These are phyloP conservation scores for Ziziphus jujuba DNA, from an alignment of 306 rosid species.

Conservation along the genomic window DNA sequence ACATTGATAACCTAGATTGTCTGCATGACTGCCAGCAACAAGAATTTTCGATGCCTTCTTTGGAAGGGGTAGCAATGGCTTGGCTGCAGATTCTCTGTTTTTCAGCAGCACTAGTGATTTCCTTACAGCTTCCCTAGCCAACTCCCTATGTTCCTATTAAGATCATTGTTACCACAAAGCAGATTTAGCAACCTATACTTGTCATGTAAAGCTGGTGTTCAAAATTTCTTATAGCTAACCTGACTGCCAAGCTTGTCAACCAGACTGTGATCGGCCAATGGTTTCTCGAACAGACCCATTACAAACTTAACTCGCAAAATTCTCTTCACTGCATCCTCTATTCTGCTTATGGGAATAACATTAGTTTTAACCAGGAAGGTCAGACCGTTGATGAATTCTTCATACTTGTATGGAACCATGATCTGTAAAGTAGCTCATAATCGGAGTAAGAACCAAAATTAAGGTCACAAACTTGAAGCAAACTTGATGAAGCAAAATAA, in stretches of 20 bases:
- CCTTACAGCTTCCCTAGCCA: constrained; percentile 33
- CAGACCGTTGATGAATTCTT: constrained; percentile 29
- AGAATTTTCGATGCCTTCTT: constrained; percentile 16
- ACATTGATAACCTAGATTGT: constrained; percentile 25
- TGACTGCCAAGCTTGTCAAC: constrained; percentile 29
- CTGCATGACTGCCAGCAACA: constrained; percentile 30
- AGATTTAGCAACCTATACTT: not conserved
- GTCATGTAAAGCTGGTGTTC: too few relatives aligned
- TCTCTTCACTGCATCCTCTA: constrained; percentile 38
- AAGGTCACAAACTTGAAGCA: too few relatives aligned
- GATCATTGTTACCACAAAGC: too few relatives aligned
- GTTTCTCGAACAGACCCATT: constrained; percentile 37
- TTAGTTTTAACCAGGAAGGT: constrained; percentile 16
- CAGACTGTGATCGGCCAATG: constrained; percentile 26
- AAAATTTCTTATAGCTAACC: constrained; percentile 6
- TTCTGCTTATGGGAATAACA: constrained; percentile 27
- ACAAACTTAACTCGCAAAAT: constrained; percentile 34
- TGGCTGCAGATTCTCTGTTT: constrained; percentile 12
- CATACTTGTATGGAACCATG: constrained; percentile 30
- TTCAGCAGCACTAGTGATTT: constrained; percentile 24
- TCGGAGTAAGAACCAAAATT: not conserved
- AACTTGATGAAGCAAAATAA: not conserved
- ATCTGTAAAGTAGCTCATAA: constrained; percentile 5
- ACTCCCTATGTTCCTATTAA: constrained; percentile 19
- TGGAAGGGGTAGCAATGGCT: constrained; percentile 19